A percentile compares a stretch with the other conserved stretches of the same genome.
phyloP scores from a whole-genome alignment of 2,329 filamentous ascomycete genomes.

The Pezicula carpinea region DNA sequence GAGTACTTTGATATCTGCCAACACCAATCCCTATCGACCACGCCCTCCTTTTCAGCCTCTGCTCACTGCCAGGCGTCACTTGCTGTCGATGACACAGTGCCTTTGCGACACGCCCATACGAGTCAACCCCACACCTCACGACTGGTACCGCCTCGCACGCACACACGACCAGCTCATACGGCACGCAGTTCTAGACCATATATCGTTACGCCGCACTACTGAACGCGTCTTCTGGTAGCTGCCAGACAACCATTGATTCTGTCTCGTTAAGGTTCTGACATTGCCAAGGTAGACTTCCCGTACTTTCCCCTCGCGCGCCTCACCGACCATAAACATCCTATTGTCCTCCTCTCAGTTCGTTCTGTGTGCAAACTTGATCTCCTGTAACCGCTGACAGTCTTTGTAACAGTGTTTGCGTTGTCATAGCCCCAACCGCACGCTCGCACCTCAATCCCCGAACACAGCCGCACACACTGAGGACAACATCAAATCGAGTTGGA shows the following conservation, averaged over 20 bases:
- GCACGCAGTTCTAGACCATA: background rate
- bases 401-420: too few relatives aligned
- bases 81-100: background rate
- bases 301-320: background rate
- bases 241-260: background rate
- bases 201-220: background rate
- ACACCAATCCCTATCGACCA: too few relatives aligned
- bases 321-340: background rate
- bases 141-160: background rate
- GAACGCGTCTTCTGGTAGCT: background rate
- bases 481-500: too few relatives aligned
- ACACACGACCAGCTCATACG: background rate
- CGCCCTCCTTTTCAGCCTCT: background rate
- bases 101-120: background rate
- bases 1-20: too few relatives aligned
- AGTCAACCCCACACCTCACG: background rate
- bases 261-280: background rate
- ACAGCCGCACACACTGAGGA: too few relatives aligned
- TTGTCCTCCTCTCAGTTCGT: background rate
- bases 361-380: too few relatives aligned
- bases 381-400: too few relatives aligned
- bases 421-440: too few relatives aligned
- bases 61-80: background rate
- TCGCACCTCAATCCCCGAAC: too few relatives aligned
- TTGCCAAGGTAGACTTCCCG: background rate